Evolutionary conservation across 257 asterid genomes (phyloP), one percentile per base, ranked within the genome.

Genomic region (Nicotiana sylvestris): DNA sequence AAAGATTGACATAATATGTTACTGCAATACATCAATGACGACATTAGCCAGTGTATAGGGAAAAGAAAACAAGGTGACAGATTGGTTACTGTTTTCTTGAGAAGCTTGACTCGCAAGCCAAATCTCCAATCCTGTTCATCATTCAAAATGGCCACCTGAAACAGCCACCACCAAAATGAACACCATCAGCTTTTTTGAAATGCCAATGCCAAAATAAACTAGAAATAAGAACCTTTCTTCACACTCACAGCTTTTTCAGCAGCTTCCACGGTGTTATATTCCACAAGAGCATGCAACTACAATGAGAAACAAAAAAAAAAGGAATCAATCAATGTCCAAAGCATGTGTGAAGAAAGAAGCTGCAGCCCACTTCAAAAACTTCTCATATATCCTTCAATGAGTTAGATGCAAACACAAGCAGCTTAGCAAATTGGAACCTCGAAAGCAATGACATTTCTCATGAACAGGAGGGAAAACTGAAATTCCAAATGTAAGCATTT

Each of bases 91-190:
- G 43, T 51, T 90, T 91, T 93, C 83, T 88, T 91, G 37, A 96
- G 92, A 86, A 93, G 98, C 86, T 96, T 96, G 82, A 96, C 99
- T 83, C 99, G 91, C 91, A 94, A 87, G 62, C 99, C 99, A 65
- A 88, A 91, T 90, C 98, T 89, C 99, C 99, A 96, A 90, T 96
- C 98, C 82, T 96, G 97, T 86, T 93, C 98, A 68, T 96, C 89
- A 89, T 96, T 94, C 84, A 96, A 84, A 43, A 88, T 85, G 83
- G 90, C 90, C 85, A 84, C 99, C 99, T 96, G 86, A 66, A 43
- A 83, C 68, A 83, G 84, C 81, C 49, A 64, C 66, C 77, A 86
- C 56, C 79, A 64, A 70, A 56, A 55, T n/a, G 33, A 17, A 77
- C 35, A n/a, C 25, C 51, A 64, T 56, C 68, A 16, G 11, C 30